Base-by-base conservation (phyloP, 495 filamentous ascomycete species). In the Pyronema omphalodes region DNA sequence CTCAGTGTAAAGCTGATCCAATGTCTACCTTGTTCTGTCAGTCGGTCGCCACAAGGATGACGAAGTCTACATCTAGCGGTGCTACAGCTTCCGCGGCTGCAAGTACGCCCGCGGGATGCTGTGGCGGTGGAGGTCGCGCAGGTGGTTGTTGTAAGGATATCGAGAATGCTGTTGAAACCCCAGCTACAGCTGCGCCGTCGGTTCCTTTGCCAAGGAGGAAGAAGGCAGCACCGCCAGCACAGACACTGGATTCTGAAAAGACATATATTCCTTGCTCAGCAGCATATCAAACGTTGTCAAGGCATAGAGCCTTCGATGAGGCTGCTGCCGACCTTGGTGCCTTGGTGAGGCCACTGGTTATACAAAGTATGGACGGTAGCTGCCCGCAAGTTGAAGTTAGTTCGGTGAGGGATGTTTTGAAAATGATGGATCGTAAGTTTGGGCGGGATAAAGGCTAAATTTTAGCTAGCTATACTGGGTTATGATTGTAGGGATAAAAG, bases 11-110 rank as follows among this genome's bases (percentile, higher is more conserved):
- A 35, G 72, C 76, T 6, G 83, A 91, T 65, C 83, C 86, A 1
- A 78, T 77, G 57, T 84, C 86, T 19, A 84, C 81, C 11, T 75
- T 88, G 55, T 93, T 93, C 72, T 93, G 86, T 69, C 84, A 84
- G 59, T 83, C 80, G 36, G 75, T 93, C 15, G 85, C 85, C 54
- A 82, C 82, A 4, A 59, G 55, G 12, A 45, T 52, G 9, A 9
- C 4, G 8, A 43, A 33, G 3, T 1, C 7, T 29, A 37, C 9
- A 6, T 14, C 36, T 14, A 19, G 40, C 14, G 7, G 50, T 49
- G 23, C 23, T 29, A 29, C 23, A 29, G 23, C 23, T 29, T 29
- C 23, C 23, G 23, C 23, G 19, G 29, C 1, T n/a, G 37, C 9
- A 60, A 37, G 45, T 57, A 65, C 55, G 58, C 67, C 61, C n/a